Percentiles rank a stretch among this genome's conserved stretches.
These are phyloP conservation scores for Agapanthus africanus DNA, from an alignment of 106 monocot species.

Conservation along the genomic window DNA sequence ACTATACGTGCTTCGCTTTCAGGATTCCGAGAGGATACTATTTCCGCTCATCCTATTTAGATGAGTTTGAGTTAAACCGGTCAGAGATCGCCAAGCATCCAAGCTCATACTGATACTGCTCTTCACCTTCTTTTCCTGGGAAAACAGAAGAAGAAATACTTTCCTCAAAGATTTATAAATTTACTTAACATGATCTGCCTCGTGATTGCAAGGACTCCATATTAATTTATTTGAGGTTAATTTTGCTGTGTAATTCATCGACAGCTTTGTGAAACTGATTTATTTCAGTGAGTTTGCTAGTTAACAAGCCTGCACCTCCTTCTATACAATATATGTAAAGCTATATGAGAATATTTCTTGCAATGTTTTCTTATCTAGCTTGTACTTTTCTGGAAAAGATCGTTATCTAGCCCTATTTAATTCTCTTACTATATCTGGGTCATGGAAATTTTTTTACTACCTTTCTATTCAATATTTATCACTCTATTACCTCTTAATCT, in stretches of 20 bases:
- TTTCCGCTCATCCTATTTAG: background rate
- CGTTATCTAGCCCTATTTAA: too few species aligned
- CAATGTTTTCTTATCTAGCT: too few species aligned
- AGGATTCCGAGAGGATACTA: background rate
- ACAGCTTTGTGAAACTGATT: too few species aligned
- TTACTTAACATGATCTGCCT: background rate
- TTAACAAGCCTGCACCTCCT: background rate
- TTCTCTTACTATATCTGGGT: too few species aligned
- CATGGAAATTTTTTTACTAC: too few species aligned
- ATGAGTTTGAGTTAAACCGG: background rate
- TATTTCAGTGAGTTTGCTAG: too few species aligned
- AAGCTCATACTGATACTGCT: background rate
- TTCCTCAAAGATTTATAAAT: background rate
- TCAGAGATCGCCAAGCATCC: background rate
- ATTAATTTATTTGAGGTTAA: background rate
- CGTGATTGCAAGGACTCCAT: background rate
- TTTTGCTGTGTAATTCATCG: background rate
- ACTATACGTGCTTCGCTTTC: background rate
- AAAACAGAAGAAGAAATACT: background rate
- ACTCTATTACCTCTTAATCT: too few species aligned
- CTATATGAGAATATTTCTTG: too few species aligned
- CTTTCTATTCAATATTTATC: too few species aligned
- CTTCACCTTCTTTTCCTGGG: background rate
- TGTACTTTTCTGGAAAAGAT: too few species aligned
- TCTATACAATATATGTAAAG: too few species aligned